Evolutionary conservation across 768 basidiomycete genomes (phyloP), one percentile per base, ranked within the genome.

Genomic region (Clitopilus hobsonii): DNA sequence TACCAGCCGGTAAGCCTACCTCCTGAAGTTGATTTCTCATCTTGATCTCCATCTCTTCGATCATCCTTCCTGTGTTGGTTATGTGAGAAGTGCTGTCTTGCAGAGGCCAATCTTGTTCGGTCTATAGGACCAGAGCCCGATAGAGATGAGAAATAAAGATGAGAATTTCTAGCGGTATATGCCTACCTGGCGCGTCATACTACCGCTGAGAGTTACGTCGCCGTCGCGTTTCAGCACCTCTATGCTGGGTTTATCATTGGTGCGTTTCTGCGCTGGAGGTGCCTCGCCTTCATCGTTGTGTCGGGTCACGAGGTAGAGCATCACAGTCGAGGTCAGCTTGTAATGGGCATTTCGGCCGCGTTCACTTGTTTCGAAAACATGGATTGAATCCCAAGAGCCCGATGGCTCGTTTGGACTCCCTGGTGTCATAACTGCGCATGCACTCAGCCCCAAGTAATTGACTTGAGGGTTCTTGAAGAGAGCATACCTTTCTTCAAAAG

Each of bases 1-100:
- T 8, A 23, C 25, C 10, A 41, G n/a, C n/a, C n/a, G 28, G 20
- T 30, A 58, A n/a, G 32, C 74, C 47, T 56, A 85, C 91, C 77
- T 94, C 92, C 70, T 93, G 90, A 49, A 99, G 77, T 54, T 94
- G 74, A 70, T 97, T 97, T 32, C 97, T 83, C 93, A 98, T 94
- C 76, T 98, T 98, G 69, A 95, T 93, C 72, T 99, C 97, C 92
- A 96, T 95, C 60, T 98, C 97, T 70, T 99, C 97, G 59, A 99
- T 87, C 86, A 98, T 89, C 60, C 81, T 82, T 4, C 97, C 97
- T n/a, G 88, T 87, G 70, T 98, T 98, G 38, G 85, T 82, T 56
- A 99, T 89, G 71, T 99, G 97, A 38, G 91, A 88, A 20, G 86
- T 81, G 38, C 80, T 67, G 61, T 91, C 90, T 29, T 89, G 86